Conservation (phyloP, 805 yeast genomes). For the Yarrowia deformans region DNA sequence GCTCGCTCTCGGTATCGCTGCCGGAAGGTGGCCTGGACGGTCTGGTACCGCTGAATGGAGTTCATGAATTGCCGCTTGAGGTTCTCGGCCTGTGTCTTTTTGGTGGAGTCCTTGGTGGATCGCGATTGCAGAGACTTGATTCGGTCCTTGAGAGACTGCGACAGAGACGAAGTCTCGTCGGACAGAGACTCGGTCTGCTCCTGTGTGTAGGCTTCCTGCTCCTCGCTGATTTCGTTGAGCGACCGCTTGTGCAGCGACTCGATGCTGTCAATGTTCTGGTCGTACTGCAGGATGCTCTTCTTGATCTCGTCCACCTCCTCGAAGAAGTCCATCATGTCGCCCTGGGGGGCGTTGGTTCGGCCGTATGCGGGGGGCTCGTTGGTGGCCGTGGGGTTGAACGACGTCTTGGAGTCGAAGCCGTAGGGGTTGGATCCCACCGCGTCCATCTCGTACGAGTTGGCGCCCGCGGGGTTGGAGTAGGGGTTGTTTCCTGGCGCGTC, state of each 20-base stretch:
- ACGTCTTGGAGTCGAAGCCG: slow-evolving; percentile 20
- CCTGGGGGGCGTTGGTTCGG: slow-evolving; percentile 43
- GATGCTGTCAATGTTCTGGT: slow-evolving; percentile 70
- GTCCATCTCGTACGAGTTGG: slow-evolving; percentile 39
- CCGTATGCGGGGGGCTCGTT: slow-evolving; percentile 35
- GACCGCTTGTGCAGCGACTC: slow-evolving; percentile 74
- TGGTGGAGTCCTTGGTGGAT: slow-evolving; percentile 66
- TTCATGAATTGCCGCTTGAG: slow-evolving; percentile 84
- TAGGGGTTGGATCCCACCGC: slow-evolving; percentile 37
- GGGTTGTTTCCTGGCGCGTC: slow-evolving; percentile 38
- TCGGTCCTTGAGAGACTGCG: slow-evolving; percentile 73
- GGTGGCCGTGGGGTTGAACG: slow-evolving; percentile 21
- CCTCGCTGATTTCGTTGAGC: slow-evolving; percentile 75
- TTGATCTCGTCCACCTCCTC: slow-evolving; percentile 72
- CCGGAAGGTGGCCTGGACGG: slow-evolving; percentile 84
- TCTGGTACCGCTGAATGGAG: slow-evolving; percentile 84
- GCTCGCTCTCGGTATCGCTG: slow-evolving; percentile 87
- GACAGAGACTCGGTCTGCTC: slow-evolving; percentile 78
- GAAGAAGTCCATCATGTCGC: slow-evolving; percentile 71
- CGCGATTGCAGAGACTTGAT: slow-evolving; percentile 76
- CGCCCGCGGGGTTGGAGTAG: slow-evolving; percentile 37
- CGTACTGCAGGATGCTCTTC: slow-evolving; percentile 72
- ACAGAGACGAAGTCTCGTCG: slow-evolving; percentile 79
- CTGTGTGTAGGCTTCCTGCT: slow-evolving; percentile 67
- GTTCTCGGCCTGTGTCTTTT: slow-evolving; percentile 89